These are phyloP conservation scores for Colletotrichum chrysophilum DNA, from an alignment of 2,329 filamentous ascomycete genomes.

Conservation along the genomic window DNA sequence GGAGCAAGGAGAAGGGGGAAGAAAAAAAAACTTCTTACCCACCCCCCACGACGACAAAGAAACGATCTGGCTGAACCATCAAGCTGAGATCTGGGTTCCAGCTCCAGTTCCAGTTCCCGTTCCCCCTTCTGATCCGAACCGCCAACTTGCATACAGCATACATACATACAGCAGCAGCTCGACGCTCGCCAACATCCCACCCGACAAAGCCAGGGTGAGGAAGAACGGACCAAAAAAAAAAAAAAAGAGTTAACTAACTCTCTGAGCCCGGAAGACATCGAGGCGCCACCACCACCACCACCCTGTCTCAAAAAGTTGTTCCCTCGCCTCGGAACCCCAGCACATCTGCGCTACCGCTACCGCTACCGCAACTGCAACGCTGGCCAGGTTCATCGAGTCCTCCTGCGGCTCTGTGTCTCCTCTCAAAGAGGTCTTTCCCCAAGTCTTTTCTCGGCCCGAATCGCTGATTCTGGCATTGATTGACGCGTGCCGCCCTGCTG, in stretches of 20 bases:
- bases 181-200: background rate
- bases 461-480: slow-evolving; percentile 15
- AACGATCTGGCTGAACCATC: background rate
- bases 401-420: slow-evolving; percentile 2
- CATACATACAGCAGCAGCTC: background rate
- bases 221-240: background rate
- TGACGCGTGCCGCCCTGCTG: slow-evolving; percentile 15
- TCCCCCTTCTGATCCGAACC: slow-evolving; percentile 4
- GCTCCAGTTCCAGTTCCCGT: background rate
- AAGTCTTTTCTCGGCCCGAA: slow-evolving; percentile 18
- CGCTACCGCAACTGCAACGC: background rate
- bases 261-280: slow-evolving; percentile 3
- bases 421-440: slow-evolving; percentile 2
- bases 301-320: slow-evolving; percentile 17
- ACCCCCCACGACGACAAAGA: slow-evolving; percentile 9
- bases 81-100: background rate
- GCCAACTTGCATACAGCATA: background rate
- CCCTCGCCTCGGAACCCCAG: slow-evolving; percentile 3
- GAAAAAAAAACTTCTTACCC: background rate
- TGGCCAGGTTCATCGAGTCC: background rate
- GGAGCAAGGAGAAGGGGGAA: background rate
- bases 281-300: background rate
- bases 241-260: background rate
- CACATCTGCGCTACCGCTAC: background rate
- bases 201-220: background rate